These are phyloP conservation scores for Candida quercuum DNA, from an alignment of 805 yeast species.

Conservation along the genomic window DNA sequence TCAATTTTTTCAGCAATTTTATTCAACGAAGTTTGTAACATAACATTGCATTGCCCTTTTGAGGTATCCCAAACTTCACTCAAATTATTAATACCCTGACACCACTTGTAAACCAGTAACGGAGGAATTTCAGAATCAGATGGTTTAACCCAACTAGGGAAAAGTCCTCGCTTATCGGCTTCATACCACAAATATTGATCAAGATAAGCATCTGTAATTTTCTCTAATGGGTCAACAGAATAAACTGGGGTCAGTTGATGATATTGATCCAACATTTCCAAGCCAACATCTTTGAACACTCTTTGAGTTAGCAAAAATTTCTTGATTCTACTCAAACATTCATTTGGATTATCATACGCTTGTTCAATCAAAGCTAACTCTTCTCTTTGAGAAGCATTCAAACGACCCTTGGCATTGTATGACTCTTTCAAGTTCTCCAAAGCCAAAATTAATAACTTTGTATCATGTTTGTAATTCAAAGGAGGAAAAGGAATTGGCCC, in stretches of 20 bases:
- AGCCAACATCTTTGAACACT: conserved; percentile 81
- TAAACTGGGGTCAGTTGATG: conserved; percentile 82
- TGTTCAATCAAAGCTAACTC: conserved; percentile 91
- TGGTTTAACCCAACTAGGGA: conserved; percentile 97
- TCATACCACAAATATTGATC: conserved; percentile 97
- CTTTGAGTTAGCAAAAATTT: conserved; percentile 79
- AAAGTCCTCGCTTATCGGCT: conserved; percentile 77
- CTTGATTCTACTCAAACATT: conserved; percentile 79
- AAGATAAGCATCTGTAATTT: conserved; percentile 91
- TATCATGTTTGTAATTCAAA: conserved; percentile 84
- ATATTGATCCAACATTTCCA: conserved; percentile 90
- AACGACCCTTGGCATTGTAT: conserved; percentile 66
- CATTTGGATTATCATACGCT: conserved; percentile 96
- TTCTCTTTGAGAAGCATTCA: conserved; percentile 85
- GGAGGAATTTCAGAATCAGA: conserved; percentile 94
- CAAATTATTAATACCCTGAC: conserved; percentile 82
- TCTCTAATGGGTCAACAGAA: conserved; percentile 85
- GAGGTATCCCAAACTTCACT: conserved; percentile 72
- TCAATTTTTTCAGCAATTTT: conserved; percentile 84
- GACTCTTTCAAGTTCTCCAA: conserved; percentile 82
- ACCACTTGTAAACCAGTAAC: conserved; percentile 85
- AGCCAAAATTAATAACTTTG: conserved; percentile 83
- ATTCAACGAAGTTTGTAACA: conserved; percentile 71
- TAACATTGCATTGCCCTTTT: conserved; percentile 73
- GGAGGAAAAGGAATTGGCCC: conserved; percentile 94